Evolutionary conservation across 2,329 filamentous ascomycete species (phyloP).

Genomic region (Sphaerulina musiva): DNA sequence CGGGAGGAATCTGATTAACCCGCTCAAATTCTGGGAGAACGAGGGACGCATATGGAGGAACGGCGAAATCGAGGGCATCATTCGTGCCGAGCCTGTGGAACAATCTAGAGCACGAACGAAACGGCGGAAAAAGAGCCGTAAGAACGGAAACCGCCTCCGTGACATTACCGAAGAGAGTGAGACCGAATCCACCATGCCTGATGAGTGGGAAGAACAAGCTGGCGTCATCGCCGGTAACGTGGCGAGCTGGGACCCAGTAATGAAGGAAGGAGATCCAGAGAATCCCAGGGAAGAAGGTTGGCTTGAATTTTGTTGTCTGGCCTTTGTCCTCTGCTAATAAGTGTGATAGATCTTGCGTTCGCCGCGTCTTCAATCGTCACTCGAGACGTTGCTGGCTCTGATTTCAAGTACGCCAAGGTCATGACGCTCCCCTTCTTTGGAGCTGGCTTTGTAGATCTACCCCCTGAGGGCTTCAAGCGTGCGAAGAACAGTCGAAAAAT

Average conservation of each 20-base stretch:
- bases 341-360: conserved; percentile 53
- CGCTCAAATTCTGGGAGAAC: conserved; percentile 79
- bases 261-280: conserved; percentile 30
- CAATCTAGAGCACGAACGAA: conserved; percentile 24
- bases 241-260: conserved; percentile 47
- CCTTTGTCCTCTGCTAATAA: conserved; percentile 8
- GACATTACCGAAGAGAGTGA: conserved; percentile 38
- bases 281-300: conserved; percentile 39
- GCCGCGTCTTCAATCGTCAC: conserved; percentile 52
- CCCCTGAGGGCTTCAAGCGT: conserved; percentile 73
- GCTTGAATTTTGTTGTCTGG: conserved; percentile 10
- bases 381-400: conserved; percentile 54
- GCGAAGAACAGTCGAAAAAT: conserved; percentile 90
- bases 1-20: conserved; percentile 69
- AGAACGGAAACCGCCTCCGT: conserved; percentile 30
- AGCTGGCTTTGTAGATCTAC: conserved; percentile 81
- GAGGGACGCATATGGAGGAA: conserved; percentile 67
- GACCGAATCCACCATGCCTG: conserved; percentile 50
- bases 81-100: conserved; percentile 61
- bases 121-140: conserved; percentile 33
- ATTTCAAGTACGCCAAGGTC: conserved; percentile 85
- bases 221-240: conserved; percentile 60
- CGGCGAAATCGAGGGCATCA: conserved; percentile 67
- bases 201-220: conserved; percentile 65
- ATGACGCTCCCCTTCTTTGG: conserved; percentile 80